Evolutionary conservation across 768 basidiomycete species (phyloP), one percentile per base, ranked within the genome.

Genomic region (Boletus rubescentipes): DNA sequence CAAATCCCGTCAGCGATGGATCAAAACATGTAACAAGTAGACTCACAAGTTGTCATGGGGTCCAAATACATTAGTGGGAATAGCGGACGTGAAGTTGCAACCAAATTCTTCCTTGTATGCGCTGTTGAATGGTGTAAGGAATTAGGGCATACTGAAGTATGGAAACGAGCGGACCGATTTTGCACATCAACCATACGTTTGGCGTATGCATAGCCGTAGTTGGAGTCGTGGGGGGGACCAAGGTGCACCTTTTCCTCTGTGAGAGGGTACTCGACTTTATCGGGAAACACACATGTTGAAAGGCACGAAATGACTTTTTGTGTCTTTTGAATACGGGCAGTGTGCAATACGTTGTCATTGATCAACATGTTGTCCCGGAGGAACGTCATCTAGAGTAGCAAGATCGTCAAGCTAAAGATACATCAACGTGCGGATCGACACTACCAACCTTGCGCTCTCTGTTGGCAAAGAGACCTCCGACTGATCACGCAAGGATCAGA

Each of bases 31-130:
- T 50, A 26, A 34, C 43, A 15, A 32, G 21, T 16, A 16, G 21
- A 67, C 79, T 52, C 58, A 89, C 91, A 90, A 98, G 76, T 98
- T 98, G 73, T 97, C 95, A 65, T 92, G 71, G 5, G 91, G 91
- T 14, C 95, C 95, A 66, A 98, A 98, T n/a, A 98, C 85, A 68
- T 95, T 97, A 11, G 96, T 98, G 1, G 96, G 95, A 65, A 98
- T 98, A 14, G 94, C 93, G 38, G 93, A 92, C 5, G 94, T 97
- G 67, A 97, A 98, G 72, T 92, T 93, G 74, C 85, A 86, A 18
- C 94, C 95, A 62, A 87, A 96, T 70, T 98, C 88, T 61, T 96
- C 93, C 74, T 94, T 88, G 79, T 98, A 98, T 0, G 95, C 95
- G 58, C 94, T 95, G 54, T 26, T 26, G 16, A 40, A 6, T 0